Evolutionary conservation across 495 filamentous ascomycete genomes (phyloP), one percentile per base, ranked within the genome.

Genomic region (Aspergillus heteromorphus): DNA sequence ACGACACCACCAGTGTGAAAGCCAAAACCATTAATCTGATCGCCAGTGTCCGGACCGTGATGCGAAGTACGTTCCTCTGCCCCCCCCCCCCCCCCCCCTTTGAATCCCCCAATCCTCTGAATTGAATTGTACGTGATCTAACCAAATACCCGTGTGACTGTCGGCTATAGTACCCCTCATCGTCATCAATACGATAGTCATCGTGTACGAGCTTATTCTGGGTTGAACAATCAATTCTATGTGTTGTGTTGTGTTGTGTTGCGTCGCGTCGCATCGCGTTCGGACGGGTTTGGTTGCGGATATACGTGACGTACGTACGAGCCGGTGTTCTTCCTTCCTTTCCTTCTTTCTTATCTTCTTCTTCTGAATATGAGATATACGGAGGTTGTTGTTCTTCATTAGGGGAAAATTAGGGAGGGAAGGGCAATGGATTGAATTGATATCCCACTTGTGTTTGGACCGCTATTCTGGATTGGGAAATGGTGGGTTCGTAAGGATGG

Each of bases 11-110:
- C 63, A 93, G 91, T 71, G 83, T 92, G 55, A 95, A 95, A 75
- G 87, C 83, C 30, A 92, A 89, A 67, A 79, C 90, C 21, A 80
- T 97, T 59, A 92, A 95, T 69, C 69, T 97, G 69, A 91, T 97
- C 59, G 85, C 88, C 18, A 91, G 88, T 65, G 89, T 96, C 57
- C 76, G 93, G 72, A 96, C 90, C 49, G 71, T 97, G 45, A 96
- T 96, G 90, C 84, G 93, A 76, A 91, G 92, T 97, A 81, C 51
- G 91, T 84, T 21, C 45, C 51, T 60, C 23, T 14, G 10, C 9
- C 36, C 23, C 11, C 38, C 17, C 17, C 16, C 16, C n/a, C 4
- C 16, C n/a, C n/a, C 6, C 18, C 10, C 20, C 25, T 19, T 19
- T 23, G 7, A 45, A 16, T 14, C 30, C 11, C 19, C 10, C 20